phyloP scores from a whole-genome alignment of 2,329 filamentous ascomycete species.

The Trichothecium sympodiale region DNA sequence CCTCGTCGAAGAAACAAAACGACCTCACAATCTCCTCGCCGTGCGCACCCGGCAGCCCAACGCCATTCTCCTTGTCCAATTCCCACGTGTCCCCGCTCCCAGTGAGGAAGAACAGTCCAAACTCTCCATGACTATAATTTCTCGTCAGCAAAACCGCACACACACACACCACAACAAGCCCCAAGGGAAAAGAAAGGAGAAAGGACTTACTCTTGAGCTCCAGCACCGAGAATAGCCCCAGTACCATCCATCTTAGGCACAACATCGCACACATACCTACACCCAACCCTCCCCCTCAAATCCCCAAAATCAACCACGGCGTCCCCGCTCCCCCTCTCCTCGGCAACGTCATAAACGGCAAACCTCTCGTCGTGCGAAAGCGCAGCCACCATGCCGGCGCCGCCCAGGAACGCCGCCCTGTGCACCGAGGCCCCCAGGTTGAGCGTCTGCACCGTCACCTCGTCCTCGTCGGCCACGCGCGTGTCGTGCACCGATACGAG shows the following conservation, averaged over 20 bases:
- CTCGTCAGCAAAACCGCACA: slow-evolving; percentile 2
- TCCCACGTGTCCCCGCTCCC: slow-evolving; percentile 38
- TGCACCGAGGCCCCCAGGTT: slow-evolving; percentile 69
- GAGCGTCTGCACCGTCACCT: slow-evolving; percentile 65
- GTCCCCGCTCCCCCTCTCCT: slow-evolving; percentile 48
- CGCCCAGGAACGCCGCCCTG: slow-evolving; percentile 58
- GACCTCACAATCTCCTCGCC: slow-evolving; percentile 52
- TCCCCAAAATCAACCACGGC: slow-evolving; percentile 55
- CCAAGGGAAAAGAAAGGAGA: background rate
- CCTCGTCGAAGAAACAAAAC: slow-evolving; percentile 53
- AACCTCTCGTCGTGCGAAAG: slow-evolving; percentile 71
- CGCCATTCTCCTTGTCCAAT: slow-evolving; percentile 42
- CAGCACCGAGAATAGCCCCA: slow-evolving; percentile 51
- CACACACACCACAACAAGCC: background rate
- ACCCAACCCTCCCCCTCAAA: slow-evolving; percentile 50
- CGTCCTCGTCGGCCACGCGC: slow-evolving; percentile 60
- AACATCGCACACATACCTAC: slow-evolving; percentile 65
- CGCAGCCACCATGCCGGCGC: slow-evolving; percentile 44
- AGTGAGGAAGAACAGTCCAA: slow-evolving; percentile 49
- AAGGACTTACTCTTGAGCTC: slow-evolving; percentile 49
- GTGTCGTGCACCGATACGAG: slow-evolving; percentile 70
- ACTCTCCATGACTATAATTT: slow-evolving; percentile 40
- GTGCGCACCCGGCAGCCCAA: slow-evolving; percentile 51
- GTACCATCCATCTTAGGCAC: slow-evolving; percentile 45
- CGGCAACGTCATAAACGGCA: slow-evolving; percentile 59